A percentile compares a stretch with the other conserved stretches of the same genome.
These are phyloP conservation scores for Chamaecrista fasciculata DNA, from an alignment of 306 rosid species.

Conservation along the genomic window DNA sequence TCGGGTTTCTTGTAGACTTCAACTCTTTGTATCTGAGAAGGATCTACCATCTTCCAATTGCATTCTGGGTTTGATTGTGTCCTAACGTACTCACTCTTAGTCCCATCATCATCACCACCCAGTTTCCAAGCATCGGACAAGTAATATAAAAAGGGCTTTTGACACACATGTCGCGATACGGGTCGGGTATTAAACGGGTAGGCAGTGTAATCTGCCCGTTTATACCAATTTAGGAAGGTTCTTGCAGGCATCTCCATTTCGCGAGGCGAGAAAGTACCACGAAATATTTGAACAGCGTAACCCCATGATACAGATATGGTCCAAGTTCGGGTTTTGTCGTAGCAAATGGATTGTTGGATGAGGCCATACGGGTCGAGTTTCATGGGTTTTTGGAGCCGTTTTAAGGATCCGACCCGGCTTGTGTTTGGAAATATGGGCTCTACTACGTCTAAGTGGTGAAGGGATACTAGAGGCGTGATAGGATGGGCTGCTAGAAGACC, in stretches of 20 bases:
- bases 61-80: constrained; percentile 35
- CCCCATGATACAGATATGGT: constrained; percentile 77
- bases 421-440: constrained; percentile 68
- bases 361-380: constrained; percentile 57
- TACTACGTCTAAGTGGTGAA: constrained; percentile 72
- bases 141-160: constrained; percentile 55
- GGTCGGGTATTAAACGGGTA: constrained; percentile 64
- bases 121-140: constrained; percentile 40
- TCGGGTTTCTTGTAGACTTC: constrained; percentile 49
- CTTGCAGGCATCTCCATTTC: constrained; percentile 68
- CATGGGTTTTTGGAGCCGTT: constrained; percentile 46
- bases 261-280: constrained; percentile 49
- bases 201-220: constrained; percentile 40
- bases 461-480: constrained; percentile 56
- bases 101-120: not conserved
- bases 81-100: constrained; percentile 38
- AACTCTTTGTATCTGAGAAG: constrained; percentile 39
- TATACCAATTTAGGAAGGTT: constrained; percentile 69
- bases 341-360: constrained; percentile 75
- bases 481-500: constrained; percentile 85
- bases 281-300: constrained; percentile 64
- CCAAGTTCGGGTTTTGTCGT: constrained; percentile 57
- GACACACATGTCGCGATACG: constrained; percentile 40
- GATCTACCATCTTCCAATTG: constrained; percentile 61
- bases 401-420: constrained; percentile 45